These are phyloP conservation scores for Phytophthora colocasiae DNA, from an alignment of 352 stramenopile genomes.

Conservation along the genomic window DNA sequence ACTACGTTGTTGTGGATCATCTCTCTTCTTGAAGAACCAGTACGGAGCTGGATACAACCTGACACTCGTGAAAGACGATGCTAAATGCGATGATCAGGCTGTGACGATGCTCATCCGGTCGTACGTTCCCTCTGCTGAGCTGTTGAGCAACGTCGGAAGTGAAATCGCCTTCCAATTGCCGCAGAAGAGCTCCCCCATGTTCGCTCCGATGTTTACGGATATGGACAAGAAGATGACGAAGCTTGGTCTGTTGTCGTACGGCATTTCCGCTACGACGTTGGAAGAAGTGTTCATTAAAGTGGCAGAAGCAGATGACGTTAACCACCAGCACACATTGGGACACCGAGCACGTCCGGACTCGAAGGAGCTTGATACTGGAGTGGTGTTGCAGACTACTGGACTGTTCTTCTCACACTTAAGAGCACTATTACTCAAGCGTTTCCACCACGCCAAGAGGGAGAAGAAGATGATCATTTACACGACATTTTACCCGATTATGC, in stretches of 20 bases:
- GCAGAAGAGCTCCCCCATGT: constrained; percentile 41
- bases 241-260: constrained; percentile 51
- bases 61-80: constrained; percentile 55
- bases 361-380: neutral
- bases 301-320: constrained; percentile 37
- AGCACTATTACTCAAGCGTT: constrained; percentile 56
- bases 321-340: constrained; percentile 36
- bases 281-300: constrained; percentile 81
- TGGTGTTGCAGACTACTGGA: constrained; percentile 11
- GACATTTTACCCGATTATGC: constrained; percentile 49
- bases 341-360: constrained; percentile 9
- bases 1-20: constrained; percentile 63
- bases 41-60: constrained; percentile 69
- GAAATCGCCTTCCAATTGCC: constrained; percentile 72
- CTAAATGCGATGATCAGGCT: constrained; percentile 25
- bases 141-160: constrained; percentile 64
- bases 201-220: constrained; percentile 54
- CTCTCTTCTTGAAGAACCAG: constrained; percentile 74
- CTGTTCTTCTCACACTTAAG: constrained; percentile 40
- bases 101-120: constrained; percentile 29
- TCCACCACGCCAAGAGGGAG: constrained; percentile 52
- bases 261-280: constrained; percentile 75
- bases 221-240: constrained; percentile 46
- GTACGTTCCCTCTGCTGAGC: constrained; percentile 37
- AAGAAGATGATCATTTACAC: constrained; percentile 55